A percentile compares a stretch with the other conserved stretches of the same genome.
Conservation (phyloP, 2,329 filamentous ascomycete genomes). For the Pyrenochaeta sp. region DNA sequence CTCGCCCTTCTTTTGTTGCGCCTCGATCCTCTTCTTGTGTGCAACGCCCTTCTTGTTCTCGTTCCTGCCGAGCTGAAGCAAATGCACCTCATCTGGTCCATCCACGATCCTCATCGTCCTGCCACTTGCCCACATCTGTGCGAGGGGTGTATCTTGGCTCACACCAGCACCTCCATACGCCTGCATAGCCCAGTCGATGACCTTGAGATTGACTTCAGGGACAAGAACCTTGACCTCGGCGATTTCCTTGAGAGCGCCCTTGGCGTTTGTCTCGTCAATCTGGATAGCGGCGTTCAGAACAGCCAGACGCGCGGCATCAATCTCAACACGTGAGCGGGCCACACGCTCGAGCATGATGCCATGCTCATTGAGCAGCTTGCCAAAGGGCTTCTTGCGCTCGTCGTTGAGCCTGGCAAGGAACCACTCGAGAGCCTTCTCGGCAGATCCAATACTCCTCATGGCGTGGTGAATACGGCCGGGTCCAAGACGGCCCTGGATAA, state of each 20-base stretch:
- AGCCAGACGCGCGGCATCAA: conserved; percentile 87
- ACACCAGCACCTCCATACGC: conserved; percentile 90
- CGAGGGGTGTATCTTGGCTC: conserved; percentile 92
- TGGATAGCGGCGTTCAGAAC: conserved; percentile 95
- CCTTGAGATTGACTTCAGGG: conserved; percentile 79
- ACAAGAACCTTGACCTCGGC: conserved; percentile 94
- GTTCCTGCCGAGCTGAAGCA: conserved; percentile 78
- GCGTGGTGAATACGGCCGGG: conserved; percentile 97
- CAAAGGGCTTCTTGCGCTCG: conserved; percentile 87
- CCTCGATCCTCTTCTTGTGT: conserved; percentile 68
- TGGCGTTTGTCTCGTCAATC: conserved; percentile 90
- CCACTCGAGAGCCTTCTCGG: conserved; percentile 92
- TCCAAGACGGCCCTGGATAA: conserved; percentile 95
- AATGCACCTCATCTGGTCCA: conserved; percentile 91
- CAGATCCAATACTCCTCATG: conserved; percentile 92
- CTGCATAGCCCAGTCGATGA: conserved; percentile 95
- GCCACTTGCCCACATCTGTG: conserved; percentile 76
- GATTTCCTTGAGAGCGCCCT: conserved; percentile 90
- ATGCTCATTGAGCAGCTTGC: conserved; percentile 85
- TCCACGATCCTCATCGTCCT: conserved; percentile 87
- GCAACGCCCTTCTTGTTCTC: conserved; percentile 76
- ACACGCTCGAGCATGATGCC: conserved; percentile 96
- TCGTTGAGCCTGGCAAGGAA: conserved; percentile 96
- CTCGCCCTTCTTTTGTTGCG: conserved; percentile 71
- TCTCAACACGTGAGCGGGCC: conserved; percentile 89